These are phyloP conservation scores for Cucurbita argyrosperma DNA, from an alignment of 306 rosid species.

Conservation along the genomic window DNA sequence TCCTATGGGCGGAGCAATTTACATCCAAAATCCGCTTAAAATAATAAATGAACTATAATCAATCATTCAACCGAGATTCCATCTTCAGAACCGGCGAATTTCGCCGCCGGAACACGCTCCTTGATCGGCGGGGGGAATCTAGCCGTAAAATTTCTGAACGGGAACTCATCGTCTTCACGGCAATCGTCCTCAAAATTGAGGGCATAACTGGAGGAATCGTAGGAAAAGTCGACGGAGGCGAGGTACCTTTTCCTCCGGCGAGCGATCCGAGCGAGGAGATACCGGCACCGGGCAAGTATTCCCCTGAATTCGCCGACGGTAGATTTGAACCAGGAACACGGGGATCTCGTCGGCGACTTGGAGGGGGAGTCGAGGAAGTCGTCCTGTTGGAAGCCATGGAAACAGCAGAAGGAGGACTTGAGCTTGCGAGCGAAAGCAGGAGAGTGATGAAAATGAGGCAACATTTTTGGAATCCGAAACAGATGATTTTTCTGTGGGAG, in stretches of 20 bases:
- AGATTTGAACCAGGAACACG: not conserved
- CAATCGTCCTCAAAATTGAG: slow-evolving; percentile 4
- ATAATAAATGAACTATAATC: not conserved
- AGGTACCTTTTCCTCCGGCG: not conserved
- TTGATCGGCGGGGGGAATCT: not conserved
- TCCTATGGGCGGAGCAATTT: not conserved
- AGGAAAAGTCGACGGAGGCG: not conserved
- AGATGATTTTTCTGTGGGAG: not conserved
- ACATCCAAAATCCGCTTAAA: not conserved
- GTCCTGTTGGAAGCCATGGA: not conserved
- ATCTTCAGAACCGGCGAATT: not conserved
- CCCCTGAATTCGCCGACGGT: not conserved
- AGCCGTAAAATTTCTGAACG: not conserved
- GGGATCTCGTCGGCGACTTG: not conserved
- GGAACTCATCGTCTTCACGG: not conserved
- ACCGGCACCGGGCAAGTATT: not conserved
- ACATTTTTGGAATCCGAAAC: not conserved
- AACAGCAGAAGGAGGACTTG: slow-evolving; percentile 1
- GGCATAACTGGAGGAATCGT: slow-evolving; percentile 10
- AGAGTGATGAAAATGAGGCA: not conserved
- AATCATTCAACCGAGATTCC: not conserved
- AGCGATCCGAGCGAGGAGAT: not conserved
- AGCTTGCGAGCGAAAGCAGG: not conserved
- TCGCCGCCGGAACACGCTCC: not conserved
- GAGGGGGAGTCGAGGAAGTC: not conserved